Evolutionary conservation across 2,329 filamentous ascomycete species (phyloP), one percentile per base, ranked within the genome.

Genomic region (Ophiocordyceps camponoti-leonardi): DNA sequence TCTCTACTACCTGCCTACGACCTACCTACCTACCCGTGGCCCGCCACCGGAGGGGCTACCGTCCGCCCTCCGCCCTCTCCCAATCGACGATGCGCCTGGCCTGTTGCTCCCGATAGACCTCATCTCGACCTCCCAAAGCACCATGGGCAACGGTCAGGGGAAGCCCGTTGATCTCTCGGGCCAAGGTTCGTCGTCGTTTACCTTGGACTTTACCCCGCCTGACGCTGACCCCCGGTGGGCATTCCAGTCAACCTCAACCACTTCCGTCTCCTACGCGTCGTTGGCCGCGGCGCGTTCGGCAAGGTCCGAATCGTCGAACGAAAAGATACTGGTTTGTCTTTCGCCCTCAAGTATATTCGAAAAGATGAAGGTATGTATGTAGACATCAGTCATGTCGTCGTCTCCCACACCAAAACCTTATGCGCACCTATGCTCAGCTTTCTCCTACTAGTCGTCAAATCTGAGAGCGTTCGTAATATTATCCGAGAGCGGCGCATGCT

Each of bases 291-390:
- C 57, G 92, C 92, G 47, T 98, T 98, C 69, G 92, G 92, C 58
- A 98, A 98, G 67, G 92, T 98, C 50, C 83, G 92, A 58, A 98
- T 98, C 54, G 92, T 98, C 59, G 92, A 98, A 72, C 79, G 88
- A 54, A 96, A 96, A 66, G 92, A 98, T 61, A 94, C 87, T 1
- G 82, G 81, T 47, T 67, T 96, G 56, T 90, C 88, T 3, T 98
- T 98, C 64, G 92, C 92, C 41, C 73, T 98, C 52, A 98, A 98
- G 66, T 96, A 96, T 64, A 96, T 96, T 52, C 81, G 88, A 53
- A 96, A 95, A 75, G 90, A 96, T 83, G 90, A 96, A 77, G 85
- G 87, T 88, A 58, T 50, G 33, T 78, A 45, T n/a, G 14, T 13
- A 4, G n/a, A 16, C 22, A 16, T 26, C 40, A 14, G 11, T 10